Evolutionary conservation across 2,329 filamentous ascomycete genomes (phyloP), one percentile per base, ranked within the genome.

Genomic region (Colletotrichum karsti): DNA sequence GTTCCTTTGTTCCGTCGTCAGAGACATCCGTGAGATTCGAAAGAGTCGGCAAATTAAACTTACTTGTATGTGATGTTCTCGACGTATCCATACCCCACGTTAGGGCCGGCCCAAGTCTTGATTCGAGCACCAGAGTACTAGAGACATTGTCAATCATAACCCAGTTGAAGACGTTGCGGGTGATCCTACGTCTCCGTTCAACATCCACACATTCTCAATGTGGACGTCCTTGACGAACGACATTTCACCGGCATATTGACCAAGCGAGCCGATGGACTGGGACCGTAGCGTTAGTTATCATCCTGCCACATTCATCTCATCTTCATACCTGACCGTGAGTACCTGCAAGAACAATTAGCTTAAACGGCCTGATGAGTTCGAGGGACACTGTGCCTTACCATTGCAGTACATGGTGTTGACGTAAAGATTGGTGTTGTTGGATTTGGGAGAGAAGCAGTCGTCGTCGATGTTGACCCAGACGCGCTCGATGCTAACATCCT

Each of bases 331-430:
- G 56, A 5, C 63, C 63, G 0, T 66, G 63, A 12, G 63, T 66
- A 13, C 41, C 62, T 39, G 63, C 85, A n/a, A 24, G 13, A 2
- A 4, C 13, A 22, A 22, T 56, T 5, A 48, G 60, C 1, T 62
- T 3, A 2, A 1, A 6, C 4, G 10, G 20, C 22, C 1, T n/a
- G n/a, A n/a, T 9, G n/a, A 4, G 8, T 2, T 15, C 15, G 28
- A 15, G 3, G 15, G 24, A 8, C 6, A 15, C 2, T 20, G 7
- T 24, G 3, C 15, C 0, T 84, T 87, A 66, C 86, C 86, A 70
- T 90, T 88, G 73, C 87, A 90, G 78, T 87, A 89, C 74, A 89
- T 83, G 30, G 88, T 89, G 69, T 87, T 81, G 5, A 90, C 87
- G 56, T 87, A 83, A 30, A 90, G 78, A 64, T 89, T 86, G 22